Evolutionary conservation across 208 protist species (phyloP), one percentile per base, ranked within the genome.

Genomic region (Kentomonas sorsogonicus): DNA sequence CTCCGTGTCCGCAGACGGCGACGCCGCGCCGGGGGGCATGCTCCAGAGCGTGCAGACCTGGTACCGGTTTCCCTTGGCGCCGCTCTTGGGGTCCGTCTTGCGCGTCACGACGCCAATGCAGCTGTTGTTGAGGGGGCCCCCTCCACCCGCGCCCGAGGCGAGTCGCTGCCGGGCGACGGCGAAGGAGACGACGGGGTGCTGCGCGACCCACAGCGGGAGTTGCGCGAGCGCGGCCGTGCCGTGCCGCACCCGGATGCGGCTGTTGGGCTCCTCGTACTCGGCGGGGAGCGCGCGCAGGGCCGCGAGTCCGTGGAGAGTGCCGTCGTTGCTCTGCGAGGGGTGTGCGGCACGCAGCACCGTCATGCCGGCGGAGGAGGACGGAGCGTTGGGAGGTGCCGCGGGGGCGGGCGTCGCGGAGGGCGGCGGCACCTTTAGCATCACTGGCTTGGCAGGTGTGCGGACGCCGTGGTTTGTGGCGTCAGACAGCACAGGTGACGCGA

Each of bases 41-140:
- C 64, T 85, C 81, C 85, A 92, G 47, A 92, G 50, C 3, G 63
- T 60, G 13, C 84, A 22, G 13, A 92, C 71, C 29, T 75, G 79
- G 47, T 86, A 89, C 15, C 63, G 53, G 1, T 50, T n/a, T 5
- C 43, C 48, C 27, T 20, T 36, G 1, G 53, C 53, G 45, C 53
- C 74, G 52, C 80, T 72, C 71, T 83, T 86, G 20, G 84, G 84
- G 44, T 85, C 76, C 11, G 77, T 79, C 58, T 72, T 79, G 22
- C 73, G 74, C n/a, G 65, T 58, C 31, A 89, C 86, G 0, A 75
- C 76, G 7, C 86, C 86, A 9, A 93, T 63, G 39, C 78, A 76
- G 15, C 70, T 83, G 27, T 60, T 29, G 0, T 67, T 45, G 25
- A 79, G 57, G 0, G 68, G 29, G 15, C 51, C 53, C 2, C 44